Conservation (phyloP, 169 alveolate genomes). For the Plasmodium gaboni region DNA sequence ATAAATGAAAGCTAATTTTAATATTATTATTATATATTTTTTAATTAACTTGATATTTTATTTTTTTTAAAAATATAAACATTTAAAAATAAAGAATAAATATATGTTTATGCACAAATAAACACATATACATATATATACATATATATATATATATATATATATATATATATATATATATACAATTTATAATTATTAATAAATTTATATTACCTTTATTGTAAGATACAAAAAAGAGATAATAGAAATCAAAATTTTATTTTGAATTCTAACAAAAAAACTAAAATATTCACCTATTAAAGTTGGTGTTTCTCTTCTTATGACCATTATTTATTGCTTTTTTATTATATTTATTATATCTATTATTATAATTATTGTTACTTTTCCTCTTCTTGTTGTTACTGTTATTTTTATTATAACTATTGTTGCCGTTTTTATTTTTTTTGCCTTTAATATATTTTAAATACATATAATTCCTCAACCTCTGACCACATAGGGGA, state of each 20-base stretch:
- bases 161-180: too few relatives aligned
- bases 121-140: too few relatives aligned
- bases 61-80: too few relatives aligned
- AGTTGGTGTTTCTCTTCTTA: background rate
- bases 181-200: too few relatives aligned
- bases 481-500: slow-evolving; percentile 32
- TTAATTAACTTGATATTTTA: too few relatives aligned
- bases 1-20: too few relatives aligned
- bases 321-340: background rate
- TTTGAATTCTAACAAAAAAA: background rate
- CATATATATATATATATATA: too few relatives aligned
- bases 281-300: background rate
- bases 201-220: too few relatives aligned
- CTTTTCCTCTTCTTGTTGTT: background rate
- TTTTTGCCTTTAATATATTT: slow-evolving; percentile 26
- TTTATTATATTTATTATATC: slow-evolving; percentile 28
- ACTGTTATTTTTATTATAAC: background rate
- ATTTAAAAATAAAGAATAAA: too few relatives aligned
- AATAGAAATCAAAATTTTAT: background rate
- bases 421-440: background rate
- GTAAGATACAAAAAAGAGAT: too few relatives aligned
- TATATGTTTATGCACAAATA: too few relatives aligned
- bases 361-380: slow-evolving; percentile 2
- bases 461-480: slow-evolving; percentile 30
- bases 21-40: too few relatives aligned